Conservation (phyloP, 768 basidiomycete species). For the Psilocybe subaeruginosa region DNA sequence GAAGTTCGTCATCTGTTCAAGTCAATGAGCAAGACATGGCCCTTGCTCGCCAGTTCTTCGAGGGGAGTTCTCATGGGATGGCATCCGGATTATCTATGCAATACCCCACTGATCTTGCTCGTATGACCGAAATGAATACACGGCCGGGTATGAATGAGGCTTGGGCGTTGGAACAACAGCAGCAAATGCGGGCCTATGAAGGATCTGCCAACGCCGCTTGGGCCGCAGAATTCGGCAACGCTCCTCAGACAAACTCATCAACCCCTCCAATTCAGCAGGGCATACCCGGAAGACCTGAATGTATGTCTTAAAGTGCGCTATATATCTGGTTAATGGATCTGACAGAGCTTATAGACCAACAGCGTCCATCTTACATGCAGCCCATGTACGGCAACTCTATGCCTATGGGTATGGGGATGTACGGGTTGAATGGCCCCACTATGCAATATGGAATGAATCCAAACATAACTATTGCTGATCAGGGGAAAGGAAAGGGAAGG, state of each 20-base stretch:
- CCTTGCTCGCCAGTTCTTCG: constrained; percentile 83
- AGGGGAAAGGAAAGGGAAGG: constrained; percentile 80
- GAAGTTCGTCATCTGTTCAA: constrained; percentile 44
- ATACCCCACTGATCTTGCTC: constrained; percentile 32
- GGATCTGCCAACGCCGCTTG: constrained; percentile 44
- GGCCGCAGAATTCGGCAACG: constrained; percentile 57
- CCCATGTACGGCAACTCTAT: constrained; percentile 41
- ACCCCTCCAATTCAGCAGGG: constrained; percentile 36
- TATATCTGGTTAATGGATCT: background rate
- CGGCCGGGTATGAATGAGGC: constrained; percentile 46
- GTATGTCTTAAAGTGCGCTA: constrained; percentile 30
- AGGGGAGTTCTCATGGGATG: constrained; percentile 37
- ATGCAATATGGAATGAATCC: constrained; percentile 37
- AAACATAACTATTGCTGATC: constrained; percentile 30
- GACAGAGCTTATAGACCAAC: constrained; percentile 34
- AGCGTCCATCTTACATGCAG: constrained; percentile 41
- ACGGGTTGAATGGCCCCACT: constrained; percentile 31
- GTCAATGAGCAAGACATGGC: constrained; percentile 69
- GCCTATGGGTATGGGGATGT: constrained; percentile 43
- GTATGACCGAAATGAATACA: constrained; percentile 31
- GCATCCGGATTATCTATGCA: constrained; percentile 37
- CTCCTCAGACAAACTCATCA: constrained; percentile 26
- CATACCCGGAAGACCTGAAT: constrained; percentile 35
- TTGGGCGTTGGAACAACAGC: constrained; percentile 58
- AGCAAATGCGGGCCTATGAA: constrained; percentile 40